These are phyloP conservation scores for Apiospora hydei DNA, from an alignment of 2,329 filamentous ascomycete genomes.

Conservation along the genomic window DNA sequence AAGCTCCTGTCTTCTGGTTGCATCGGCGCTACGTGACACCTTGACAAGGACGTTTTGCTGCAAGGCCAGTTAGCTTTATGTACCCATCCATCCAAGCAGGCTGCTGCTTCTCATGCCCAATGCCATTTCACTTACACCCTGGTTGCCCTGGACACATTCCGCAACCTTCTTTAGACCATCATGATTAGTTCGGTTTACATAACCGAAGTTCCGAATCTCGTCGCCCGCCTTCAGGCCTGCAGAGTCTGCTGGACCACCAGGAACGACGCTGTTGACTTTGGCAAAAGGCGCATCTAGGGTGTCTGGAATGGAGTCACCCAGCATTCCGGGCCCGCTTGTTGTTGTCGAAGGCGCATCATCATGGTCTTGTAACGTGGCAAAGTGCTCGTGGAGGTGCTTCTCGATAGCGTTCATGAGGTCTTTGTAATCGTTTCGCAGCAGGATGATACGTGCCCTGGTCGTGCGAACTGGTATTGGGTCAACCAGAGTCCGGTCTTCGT, in stretches of 20 bases:
- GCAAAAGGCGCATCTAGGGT: conserved; percentile 71
- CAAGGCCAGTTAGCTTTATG: conserved; percentile 28
- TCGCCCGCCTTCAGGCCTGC: conserved; percentile 86
- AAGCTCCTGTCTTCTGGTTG: conserved; percentile 61
- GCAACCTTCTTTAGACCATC: conserved; percentile 85
- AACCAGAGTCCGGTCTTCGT: neutral
- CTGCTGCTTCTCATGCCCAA: neutral
- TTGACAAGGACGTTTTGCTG: conserved; percentile 77
- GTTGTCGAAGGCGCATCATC: conserved; percentile 46
- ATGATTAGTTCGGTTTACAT: conserved; percentile 83
- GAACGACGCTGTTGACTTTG: conserved; percentile 83
- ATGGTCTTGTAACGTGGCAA: conserved; percentile 72
- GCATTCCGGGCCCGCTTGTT: conserved; percentile 35
- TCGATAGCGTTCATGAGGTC: conserved; percentile 85
- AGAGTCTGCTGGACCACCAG: conserved; percentile 79
- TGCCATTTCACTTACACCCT: conserved; percentile 72
- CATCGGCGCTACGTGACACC: conserved; percentile 58
- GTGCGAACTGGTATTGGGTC: conserved; percentile 74
- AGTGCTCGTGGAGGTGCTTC: conserved; percentile 85
- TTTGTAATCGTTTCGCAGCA: conserved; percentile 92
- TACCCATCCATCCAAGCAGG: neutral
- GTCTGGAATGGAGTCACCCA: conserved; percentile 45
- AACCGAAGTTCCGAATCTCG: conserved; percentile 83
- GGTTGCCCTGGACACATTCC: conserved; percentile 88
- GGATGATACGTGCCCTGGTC: conserved; percentile 89